Base-by-base conservation (phyloP, 2,329 filamentous ascomycete species). In the Zopfia rhizophila region DNA sequence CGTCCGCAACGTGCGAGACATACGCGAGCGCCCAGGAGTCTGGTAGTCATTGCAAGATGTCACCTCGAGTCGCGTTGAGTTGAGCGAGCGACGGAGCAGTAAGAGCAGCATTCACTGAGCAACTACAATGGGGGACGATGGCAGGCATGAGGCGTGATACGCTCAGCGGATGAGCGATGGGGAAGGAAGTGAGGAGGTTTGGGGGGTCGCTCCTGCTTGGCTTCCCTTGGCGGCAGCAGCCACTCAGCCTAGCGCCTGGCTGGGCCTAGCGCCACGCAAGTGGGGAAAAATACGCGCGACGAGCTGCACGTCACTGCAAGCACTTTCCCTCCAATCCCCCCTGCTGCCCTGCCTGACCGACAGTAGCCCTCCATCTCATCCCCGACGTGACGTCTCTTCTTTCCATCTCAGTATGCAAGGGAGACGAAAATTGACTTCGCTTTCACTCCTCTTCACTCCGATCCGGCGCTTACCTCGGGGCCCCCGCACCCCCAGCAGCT, bases 1-100 rank as follows among this genome's bases (percentile, higher is more conserved):
- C 40, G 38, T 60, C 55, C 35, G 62, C 61, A 68, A 69, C 65
- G 66, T 69, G 65, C 63, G 55, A 67, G 63, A 63, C 63, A 68
- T 60, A 66, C 60, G 65, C 56, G 63, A 36, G 58, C 45, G 41
- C 33, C 47, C 44, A 43, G 47, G 45, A n/a, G n/a, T 42, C 48
- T 56, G 60, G 61, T 54, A n/a, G n/a, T n/a, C n/a, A 61, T 45
- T 37, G 53, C 13, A 46, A 48, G 44, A 67, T 58, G 63, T 60
- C 57, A 68, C 64, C 47, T 42, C 53, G 46, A 47, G 33, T 12
- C 60, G 62, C 61, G 63, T 65, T 58, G 55, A 51, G 39, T 32
- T 18, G 31, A 29, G 28, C 12, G 19, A 23, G 19, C 35, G 17
- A 18, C 13, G 38, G 43, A 37, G 58, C 55, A 60, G 57, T 42